phyloP scores from a whole-genome alignment of 768 basidiomycete genomes.

The Boletus tylopilopsis region DNA sequence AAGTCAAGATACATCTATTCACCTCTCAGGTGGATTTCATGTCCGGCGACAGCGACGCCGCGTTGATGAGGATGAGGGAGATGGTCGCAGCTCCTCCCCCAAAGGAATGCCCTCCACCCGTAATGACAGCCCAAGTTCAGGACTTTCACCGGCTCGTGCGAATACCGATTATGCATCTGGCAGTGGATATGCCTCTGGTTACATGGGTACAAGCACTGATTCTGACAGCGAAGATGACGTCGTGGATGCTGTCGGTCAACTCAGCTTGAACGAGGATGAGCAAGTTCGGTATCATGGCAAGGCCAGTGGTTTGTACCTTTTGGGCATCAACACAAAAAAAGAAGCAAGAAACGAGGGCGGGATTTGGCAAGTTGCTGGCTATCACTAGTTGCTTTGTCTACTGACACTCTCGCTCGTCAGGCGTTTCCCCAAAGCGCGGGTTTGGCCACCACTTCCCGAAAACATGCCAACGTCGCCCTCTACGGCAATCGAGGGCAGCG shows the following conservation, averaged over 20 bases:
- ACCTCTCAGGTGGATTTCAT: conserved; percentile 24
- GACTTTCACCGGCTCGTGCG: conserved; percentile 14
- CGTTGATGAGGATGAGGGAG: conserved; percentile 26
- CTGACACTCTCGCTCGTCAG: conserved; percentile 32
- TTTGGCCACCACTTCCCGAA: conserved; percentile 68
- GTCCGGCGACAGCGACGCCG: conserved; percentile 50
- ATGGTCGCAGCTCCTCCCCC: conserved; percentile 7
- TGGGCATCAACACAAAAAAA: conserved; percentile 55
- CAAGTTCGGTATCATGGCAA: conserved; percentile 87
- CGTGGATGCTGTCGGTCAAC: conserved; percentile 75
- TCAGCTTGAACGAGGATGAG: conserved; percentile 83
- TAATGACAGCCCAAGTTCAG: conserved; percentile 18
- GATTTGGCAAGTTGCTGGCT: conserved; percentile 53
- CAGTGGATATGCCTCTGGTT: conserved; percentile 21
- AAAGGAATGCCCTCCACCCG: conserved; percentile 2
- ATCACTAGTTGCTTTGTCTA: conserved; percentile 8
- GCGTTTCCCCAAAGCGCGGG: conserved; percentile 85
- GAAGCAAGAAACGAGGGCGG: conserved; percentile 72
- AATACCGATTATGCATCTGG: conserved; percentile 12
- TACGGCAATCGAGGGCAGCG: neutral
- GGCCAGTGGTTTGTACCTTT: conserved; percentile 73
- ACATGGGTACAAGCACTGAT: conserved; percentile 32
- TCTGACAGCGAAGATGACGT: conserved; percentile 43
- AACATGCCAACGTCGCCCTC: conserved; percentile 17
- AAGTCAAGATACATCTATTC: conserved; percentile 12